phyloP scores from a whole-genome alignment of 805 yeast genomes.

The Hagleromyces aurorensis region DNA sequence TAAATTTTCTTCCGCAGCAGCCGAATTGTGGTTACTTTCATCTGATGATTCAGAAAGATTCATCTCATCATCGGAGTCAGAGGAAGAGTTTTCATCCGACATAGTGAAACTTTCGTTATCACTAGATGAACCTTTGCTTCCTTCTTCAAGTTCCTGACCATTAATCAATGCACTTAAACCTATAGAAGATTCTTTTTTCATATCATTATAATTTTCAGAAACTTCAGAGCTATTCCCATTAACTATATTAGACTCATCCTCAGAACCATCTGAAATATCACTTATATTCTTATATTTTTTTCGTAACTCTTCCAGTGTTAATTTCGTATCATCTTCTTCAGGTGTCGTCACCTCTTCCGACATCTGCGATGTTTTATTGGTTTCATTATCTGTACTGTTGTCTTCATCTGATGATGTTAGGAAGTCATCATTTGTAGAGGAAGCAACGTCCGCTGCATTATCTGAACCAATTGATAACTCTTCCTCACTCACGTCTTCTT shows the following conservation, averaged over 20 bases:
- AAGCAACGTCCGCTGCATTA: constrained; percentile 2
- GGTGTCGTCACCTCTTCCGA: constrained; percentile 23
- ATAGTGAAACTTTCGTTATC: too few relatives aligned
- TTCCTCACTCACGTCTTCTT: constrained; percentile 15
- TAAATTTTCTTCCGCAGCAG: too few relatives aligned
- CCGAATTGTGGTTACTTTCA: too few relatives aligned
- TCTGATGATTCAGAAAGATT: too few relatives aligned
- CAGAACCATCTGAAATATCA: constrained; percentile 10
- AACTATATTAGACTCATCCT: constrained; percentile 19
- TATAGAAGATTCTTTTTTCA: constrained; percentile 6
- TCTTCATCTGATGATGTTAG: constrained; percentile 17
- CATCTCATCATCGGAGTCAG: too few relatives aligned
- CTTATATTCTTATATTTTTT: constrained; percentile 34
- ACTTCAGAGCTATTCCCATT: constrained; percentile 17
- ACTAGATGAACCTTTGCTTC: constrained; percentile 6
- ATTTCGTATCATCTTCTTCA: constrained; percentile 15
- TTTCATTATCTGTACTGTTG: constrained; percentile 23
- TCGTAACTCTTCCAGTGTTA: constrained; percentile 38
- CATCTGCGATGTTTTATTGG: constrained; percentile 12
- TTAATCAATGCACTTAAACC: constrained; percentile 5
- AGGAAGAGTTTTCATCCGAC: too few relatives aligned
- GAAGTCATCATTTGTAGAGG: constrained; percentile 11
- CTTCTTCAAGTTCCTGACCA: constrained; percentile 7
- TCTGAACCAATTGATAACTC: constrained; percentile 7
- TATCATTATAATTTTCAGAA: constrained; percentile 11